Percentiles rank a stretch among this genome's conserved stretches.
These are phyloP conservation scores for Tylopilus subfusipes DNA, from an alignment of 768 basidiomycete genomes.

Conservation along the genomic window DNA sequence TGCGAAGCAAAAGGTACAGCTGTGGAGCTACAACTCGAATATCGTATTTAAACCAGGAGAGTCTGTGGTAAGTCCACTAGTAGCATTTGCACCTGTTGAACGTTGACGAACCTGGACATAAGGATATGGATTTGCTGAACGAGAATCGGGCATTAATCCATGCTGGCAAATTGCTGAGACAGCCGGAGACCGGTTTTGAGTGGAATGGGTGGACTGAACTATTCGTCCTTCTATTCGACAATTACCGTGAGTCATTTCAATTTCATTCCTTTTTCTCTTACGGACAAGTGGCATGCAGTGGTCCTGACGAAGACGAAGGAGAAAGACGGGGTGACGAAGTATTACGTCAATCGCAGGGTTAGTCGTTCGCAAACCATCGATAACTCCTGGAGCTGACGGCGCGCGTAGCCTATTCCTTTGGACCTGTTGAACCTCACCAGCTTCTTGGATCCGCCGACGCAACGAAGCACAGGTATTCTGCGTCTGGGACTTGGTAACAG, in stretches of 20 bases:
- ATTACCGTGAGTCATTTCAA: conserved; percentile 66
- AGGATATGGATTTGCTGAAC: conserved; percentile 88
- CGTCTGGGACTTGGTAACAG: conserved; percentile 50
- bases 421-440: conserved; percentile 84
- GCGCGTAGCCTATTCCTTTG: conserved; percentile 79
- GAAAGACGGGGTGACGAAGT: conserved; percentile 70
- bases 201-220: conserved; percentile 91
- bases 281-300: conserved; percentile 45
- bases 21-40: conserved; percentile 82
- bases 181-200: conserved; percentile 84
- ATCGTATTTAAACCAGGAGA: conserved; percentile 80
- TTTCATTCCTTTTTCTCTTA: not conserved
- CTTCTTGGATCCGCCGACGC: conserved; percentile 76
- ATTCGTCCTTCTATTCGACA: conserved; percentile 89
- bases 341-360: conserved; percentile 78
- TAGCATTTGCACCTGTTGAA: not conserved
- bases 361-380: conserved; percentile 20
- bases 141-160: conserved; percentile 81
- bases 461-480: conserved; percentile 70
- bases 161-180: conserved; percentile 76
- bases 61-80: conserved; percentile 43
- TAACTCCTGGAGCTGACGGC: not conserved
- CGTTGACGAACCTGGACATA: conserved; percentile 1
- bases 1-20: conserved; percentile 83
- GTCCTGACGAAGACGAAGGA: conserved; percentile 86